Evolutionary conservation across 1,139 yeast species (phyloP).

Genomic region (Kodamaea arcana): DNA sequence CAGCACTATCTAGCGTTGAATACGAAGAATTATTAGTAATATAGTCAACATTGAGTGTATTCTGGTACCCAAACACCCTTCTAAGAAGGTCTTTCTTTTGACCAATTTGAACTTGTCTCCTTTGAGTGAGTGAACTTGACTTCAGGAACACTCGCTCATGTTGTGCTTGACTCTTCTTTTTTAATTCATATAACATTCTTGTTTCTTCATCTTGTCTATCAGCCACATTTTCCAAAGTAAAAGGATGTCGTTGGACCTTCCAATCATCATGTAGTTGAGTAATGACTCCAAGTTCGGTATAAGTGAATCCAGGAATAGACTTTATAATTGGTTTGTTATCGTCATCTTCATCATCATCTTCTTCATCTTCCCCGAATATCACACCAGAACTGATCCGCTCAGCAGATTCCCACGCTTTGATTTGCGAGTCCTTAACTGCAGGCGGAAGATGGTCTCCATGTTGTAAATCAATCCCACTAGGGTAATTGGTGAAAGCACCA

Average conservation of each 20-base stretch:
- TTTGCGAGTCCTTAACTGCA: slow-evolving; percentile 29
- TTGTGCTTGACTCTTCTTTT: slow-evolving; percentile 28
- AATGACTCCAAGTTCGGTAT: slow-evolving; percentile 30
- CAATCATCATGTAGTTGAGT: slow-evolving; percentile 12
- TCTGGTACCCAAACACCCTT: slow-evolving; percentile 38
- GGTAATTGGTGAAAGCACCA: slow-evolving; percentile 20
- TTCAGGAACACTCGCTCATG: slow-evolving; percentile 35
- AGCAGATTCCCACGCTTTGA: slow-evolving; percentile 48
- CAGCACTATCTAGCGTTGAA: slow-evolving; percentile 35
- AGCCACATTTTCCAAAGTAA: not conserved
- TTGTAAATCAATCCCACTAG: slow-evolving; percentile 18
- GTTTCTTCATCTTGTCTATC: slow-evolving; percentile 21
- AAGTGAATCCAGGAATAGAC: slow-evolving; percentile 41
- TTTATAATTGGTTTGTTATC: slow-evolving; percentile 12
- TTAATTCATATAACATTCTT: slow-evolving; percentile 27
- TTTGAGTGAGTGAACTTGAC: slow-evolving; percentile 30
- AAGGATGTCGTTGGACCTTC: slow-evolving; percentile 6
- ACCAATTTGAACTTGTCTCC: slow-evolving; percentile 38
- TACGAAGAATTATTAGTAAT: slow-evolving; percentile 42
- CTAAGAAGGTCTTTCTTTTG: slow-evolving; percentile 40
- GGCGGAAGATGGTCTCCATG: slow-evolving; percentile 18
- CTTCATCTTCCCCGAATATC: slow-evolving; percentile 33
- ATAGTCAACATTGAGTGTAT: slow-evolving; percentile 37
- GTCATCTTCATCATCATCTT: slow-evolving; percentile 15
- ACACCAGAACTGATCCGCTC: slow-evolving; percentile 35